These are phyloP conservation scores for Nemania sp. DNA, from an alignment of 2,329 filamentous ascomycete genomes.

Conservation along the genomic window DNA sequence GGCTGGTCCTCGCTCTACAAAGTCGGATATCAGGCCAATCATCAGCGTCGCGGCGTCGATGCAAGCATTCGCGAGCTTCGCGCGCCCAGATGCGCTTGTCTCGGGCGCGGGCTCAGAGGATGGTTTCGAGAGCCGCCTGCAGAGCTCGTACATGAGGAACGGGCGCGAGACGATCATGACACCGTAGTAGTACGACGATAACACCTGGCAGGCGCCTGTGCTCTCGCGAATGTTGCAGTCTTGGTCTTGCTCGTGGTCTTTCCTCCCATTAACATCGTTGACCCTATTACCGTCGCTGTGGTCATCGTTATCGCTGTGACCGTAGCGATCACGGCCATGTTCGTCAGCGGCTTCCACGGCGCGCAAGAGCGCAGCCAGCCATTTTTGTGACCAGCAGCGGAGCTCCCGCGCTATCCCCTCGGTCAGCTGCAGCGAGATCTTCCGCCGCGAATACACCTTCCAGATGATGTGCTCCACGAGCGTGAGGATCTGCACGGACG, in stretches of 20 bases:
- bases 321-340: background rate
- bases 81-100: conserved; percentile 47
- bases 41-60: conserved; percentile 60
- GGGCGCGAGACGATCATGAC: conserved; percentile 62
- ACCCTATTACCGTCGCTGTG: background rate
- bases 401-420: conserved; percentile 59
- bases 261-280: background rate
- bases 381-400: conserved; percentile 55
- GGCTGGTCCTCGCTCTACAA: conserved; percentile 49
- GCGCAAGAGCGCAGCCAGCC: conserved; percentile 52
- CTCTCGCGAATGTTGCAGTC: conserved; percentile 36
- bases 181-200: conserved; percentile 60
- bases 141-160: conserved; percentile 61
- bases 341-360: conserved; percentile 22
- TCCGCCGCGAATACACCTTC: conserved; percentile 57
- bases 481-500: conserved; percentile 57
- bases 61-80: conserved; percentile 58
- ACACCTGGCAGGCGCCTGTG: conserved; percentile 55
- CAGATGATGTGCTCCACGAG: conserved; percentile 56
- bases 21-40: conserved; percentile 53
- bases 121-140: conserved; percentile 48
- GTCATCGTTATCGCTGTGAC: background rate
- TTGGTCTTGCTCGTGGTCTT: conserved; percentile 3
- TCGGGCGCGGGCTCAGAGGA: conserved; percentile 25
- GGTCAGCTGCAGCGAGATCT: conserved; percentile 57